Evolutionary conservation across 2,329 filamentous ascomycete species (phyloP).

Genomic region (Fusarium sp.): DNA sequence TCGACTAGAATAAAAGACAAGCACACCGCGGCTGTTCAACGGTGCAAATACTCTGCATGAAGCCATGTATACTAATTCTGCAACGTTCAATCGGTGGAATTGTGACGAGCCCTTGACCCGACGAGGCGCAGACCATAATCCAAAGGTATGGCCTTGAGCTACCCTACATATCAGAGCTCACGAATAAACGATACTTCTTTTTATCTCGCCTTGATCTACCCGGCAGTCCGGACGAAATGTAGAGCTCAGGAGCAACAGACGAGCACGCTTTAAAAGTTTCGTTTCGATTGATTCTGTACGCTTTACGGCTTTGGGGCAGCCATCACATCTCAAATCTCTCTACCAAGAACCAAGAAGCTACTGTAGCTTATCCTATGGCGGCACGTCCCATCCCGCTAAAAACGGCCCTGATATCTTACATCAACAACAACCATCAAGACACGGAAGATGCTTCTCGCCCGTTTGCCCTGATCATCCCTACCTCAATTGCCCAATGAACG

Average conservation of each 20-base stretch:
- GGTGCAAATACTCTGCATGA: conserved; percentile 26
- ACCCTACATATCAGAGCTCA: conserved; percentile 36
- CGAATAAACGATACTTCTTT: conserved; percentile 5
- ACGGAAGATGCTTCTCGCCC: background rate
- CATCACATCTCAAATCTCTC: background rate
- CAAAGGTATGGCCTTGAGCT: conserved; percentile 5
- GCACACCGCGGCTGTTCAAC: conserved; percentile 24
- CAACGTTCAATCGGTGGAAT: conserved; percentile 21
- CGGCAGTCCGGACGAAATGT: conserved; percentile 12
- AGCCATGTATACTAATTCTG: conserved; percentile 23
- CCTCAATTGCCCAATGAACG: conserved; percentile 40
- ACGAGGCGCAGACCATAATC: conserved; percentile 5
- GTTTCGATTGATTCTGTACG: conserved; percentile 2
- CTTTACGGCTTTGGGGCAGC: background rate
- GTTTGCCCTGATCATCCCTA: conserved; percentile 23
- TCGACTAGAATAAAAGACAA: conserved; percentile 14
- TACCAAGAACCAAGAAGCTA: background rate
- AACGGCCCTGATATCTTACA: conserved; percentile 14
- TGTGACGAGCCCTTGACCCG: conserved; percentile 26
- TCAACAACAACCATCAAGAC: conserved; percentile 16
- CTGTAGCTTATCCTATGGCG: conserved; percentile 16
- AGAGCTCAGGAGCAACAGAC: background rate
- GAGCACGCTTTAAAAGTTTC: background rate
- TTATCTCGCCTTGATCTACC: conserved; percentile 7
- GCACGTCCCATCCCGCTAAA: conserved; percentile 45